Percentiles rank a stretch among this genome's conserved stretches.
Conservation (phyloP, 345 rosid genomes). For the Linum lewisii region DNA sequence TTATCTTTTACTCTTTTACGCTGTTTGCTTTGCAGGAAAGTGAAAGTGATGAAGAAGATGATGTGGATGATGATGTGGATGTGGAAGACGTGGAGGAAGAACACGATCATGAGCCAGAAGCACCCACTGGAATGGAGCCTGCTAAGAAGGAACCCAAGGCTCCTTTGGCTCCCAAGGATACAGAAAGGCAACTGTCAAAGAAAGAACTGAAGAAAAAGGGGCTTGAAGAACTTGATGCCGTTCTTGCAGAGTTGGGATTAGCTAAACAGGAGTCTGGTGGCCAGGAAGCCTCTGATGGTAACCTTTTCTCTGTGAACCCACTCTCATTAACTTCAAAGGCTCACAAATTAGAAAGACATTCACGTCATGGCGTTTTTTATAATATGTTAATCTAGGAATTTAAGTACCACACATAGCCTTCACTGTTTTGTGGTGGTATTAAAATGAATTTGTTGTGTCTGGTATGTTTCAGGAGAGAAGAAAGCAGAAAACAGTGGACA, state of each 20-base stretch:
- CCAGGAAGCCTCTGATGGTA: conserved; percentile 46
- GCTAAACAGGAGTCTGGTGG: conserved; percentile 38
- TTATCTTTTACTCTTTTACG: background rate
- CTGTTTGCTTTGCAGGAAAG: conserved; percentile 45
- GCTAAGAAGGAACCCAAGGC: conserved; percentile 40
- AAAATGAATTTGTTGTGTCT: background rate
- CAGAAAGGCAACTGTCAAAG: conserved; percentile 86
- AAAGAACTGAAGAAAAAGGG: conserved; percentile 84
- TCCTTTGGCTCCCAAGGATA: conserved; percentile 47
- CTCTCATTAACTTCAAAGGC: background rate
- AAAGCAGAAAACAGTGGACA: conserved; percentile 31
- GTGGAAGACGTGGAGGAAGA: conserved; percentile 36
- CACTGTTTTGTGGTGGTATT: background rate
- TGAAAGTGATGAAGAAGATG: conserved; percentile 76
- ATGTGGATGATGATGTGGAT: conserved; percentile 76
- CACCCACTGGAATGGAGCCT: conserved; percentile 38
- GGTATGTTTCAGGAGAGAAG: conserved; percentile 24
- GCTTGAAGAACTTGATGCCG: conserved; percentile 84
- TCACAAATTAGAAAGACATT: conserved; percentile 22
- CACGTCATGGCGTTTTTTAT: background rate
- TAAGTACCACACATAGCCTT: background rate
- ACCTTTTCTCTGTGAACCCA: background rate
- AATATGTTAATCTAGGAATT: background rate
- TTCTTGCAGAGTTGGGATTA: conserved; percentile 70
- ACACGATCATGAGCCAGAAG: conserved; percentile 45